These are phyloP conservation scores for Candida chauliodis DNA, from an alignment of 805 yeast genomes.

Conservation along the genomic window DNA sequence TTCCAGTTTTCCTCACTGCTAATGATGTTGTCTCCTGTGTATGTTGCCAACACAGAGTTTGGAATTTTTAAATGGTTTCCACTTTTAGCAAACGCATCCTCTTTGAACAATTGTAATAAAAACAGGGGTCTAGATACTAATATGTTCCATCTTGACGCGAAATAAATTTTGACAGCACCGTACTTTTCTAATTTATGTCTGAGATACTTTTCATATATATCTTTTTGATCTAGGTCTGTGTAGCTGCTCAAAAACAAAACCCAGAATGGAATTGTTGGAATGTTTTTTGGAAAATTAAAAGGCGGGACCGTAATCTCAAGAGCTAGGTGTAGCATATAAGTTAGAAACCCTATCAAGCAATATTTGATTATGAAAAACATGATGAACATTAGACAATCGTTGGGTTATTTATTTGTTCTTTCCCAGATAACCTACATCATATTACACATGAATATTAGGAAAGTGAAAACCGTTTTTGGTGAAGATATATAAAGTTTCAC, in stretches of 20 bases:
- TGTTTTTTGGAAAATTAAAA: constrained; percentile 45
- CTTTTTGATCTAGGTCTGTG: constrained; percentile 45
- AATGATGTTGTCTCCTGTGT: constrained; percentile 59
- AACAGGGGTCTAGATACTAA: constrained; percentile 48
- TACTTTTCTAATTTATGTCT: constrained; percentile 43
- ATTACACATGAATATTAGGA: constrained; percentile 2
- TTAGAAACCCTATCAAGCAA: background rate
- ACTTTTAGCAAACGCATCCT: constrained; percentile 51
- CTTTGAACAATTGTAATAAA: constrained; percentile 45
- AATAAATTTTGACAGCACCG: constrained; percentile 59
- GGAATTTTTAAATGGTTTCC: constrained; percentile 61
- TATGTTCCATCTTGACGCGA: constrained; percentile 61
- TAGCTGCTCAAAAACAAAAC: constrained; percentile 47
- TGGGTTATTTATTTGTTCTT: constrained; percentile 1
- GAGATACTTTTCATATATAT: constrained; percentile 42
- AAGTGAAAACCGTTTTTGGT: constrained; percentile 1
- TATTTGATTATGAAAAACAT: constrained; percentile 6
- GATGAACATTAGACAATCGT: constrained; percentile 1
- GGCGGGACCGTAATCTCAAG: constrained; percentile 42
- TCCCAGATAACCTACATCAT: constrained; percentile 3
- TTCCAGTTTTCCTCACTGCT: constrained; percentile 60
- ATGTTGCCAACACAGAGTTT: constrained; percentile 48
- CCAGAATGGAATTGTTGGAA: constrained; percentile 62
- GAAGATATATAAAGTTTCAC: constrained; percentile 1
- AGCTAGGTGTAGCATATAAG: background rate